Evolutionary conservation across 305 asterid species (phyloP).

Genomic region (Lippia alba): DNA sequence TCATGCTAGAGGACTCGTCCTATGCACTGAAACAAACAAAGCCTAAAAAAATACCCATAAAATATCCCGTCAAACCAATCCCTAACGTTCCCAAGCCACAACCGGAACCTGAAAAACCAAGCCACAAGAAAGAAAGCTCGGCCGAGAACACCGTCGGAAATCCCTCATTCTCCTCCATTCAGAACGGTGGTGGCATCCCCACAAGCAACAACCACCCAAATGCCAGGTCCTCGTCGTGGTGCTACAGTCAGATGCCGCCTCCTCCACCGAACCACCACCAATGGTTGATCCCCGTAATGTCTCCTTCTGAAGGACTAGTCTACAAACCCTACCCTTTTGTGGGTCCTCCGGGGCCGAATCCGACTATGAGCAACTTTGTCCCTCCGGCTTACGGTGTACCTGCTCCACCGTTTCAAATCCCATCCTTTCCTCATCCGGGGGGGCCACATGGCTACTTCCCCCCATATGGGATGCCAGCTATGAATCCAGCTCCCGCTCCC

Average conservation of each 20-base stretch:
- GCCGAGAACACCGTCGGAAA: conserved; percentile 56
- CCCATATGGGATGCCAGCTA: conserved; percentile 53
- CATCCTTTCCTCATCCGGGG: conserved; percentile 45
- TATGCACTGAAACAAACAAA: conserved; percentile 47
- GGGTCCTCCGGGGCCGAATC: conserved; percentile 51
- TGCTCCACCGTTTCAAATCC: conserved; percentile 47
- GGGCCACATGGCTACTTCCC: conserved; percentile 61
- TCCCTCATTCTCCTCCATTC: conserved; percentile 56
- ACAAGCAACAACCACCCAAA: conserved; percentile 37
- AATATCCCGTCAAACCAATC: conserved; percentile 47
- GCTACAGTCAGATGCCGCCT: conserved; percentile 61
- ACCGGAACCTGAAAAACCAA: conserved; percentile 48
- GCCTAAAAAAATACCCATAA: conserved; percentile 46
- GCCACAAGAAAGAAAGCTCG: conserved; percentile 51
- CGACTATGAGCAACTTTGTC: conserved; percentile 44
- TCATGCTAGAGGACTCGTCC: conserved; percentile 54
- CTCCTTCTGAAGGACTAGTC: conserved; percentile 85
- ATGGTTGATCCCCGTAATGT: conserved; percentile 87
- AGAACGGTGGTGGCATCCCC: conserved; percentile 45
- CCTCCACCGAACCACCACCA: conserved; percentile 51
- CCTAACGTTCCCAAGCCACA: conserved; percentile 48
- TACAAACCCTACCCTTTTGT: conserved; percentile 70
- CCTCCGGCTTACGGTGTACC: conserved; percentile 52
- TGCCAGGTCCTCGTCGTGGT: conserved; percentile 51
- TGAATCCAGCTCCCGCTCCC: conserved; percentile 49